A percentile compares a stretch with the other conserved stretches of the same genome.
Evolutionary conservation across 352 stramenopile species (phyloP).

Genomic region (Thalassiosira exigua): DNA sequence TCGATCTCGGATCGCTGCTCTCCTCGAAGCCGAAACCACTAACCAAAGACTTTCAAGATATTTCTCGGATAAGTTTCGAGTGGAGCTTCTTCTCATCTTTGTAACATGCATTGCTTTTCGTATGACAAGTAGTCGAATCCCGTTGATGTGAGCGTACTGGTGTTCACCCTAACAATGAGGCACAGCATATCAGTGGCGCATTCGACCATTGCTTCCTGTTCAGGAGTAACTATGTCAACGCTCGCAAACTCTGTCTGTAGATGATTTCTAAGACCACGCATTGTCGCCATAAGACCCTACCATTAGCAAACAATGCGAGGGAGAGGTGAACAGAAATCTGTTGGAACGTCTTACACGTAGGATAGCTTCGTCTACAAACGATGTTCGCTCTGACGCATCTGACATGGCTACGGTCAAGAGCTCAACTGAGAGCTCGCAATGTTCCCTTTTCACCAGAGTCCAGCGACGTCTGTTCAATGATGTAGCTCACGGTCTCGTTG

Average conservation of each 20-base stretch:
- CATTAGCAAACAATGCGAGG: no score
- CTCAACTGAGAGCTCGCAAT: slow-evolving; percentile 54
- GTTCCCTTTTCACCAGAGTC: slow-evolving; percentile 42
- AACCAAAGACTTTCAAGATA: no score
- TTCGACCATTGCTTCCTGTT: slow-evolving; percentile 45
- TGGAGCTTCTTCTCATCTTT: slow-evolving; percentile 47
- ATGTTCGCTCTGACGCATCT: slow-evolving; percentile 41
- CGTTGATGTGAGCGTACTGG: no score
- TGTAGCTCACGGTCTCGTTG: slow-evolving; percentile 47
- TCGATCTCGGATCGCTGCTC: no score
- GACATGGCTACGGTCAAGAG: slow-evolving; percentile 62
- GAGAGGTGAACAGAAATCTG: no score
- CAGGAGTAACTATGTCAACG: slow-evolving; percentile 34
- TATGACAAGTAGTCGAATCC: no score
- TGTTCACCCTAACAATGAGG: slow-evolving; percentile 43
- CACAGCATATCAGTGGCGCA: slow-evolving; percentile 40
- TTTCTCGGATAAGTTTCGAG: slow-evolving; percentile 44
- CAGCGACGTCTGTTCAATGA: slow-evolving; percentile 69
- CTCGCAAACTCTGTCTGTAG: slow-evolving; percentile 32
- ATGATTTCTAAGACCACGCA: slow-evolving; percentile 51
- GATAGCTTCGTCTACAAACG: slow-evolving; percentile 66
- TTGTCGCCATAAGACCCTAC: slow-evolving; percentile 50
- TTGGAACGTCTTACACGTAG: no score
- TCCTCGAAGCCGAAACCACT: no score
- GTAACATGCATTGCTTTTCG: slow-evolving; percentile 32